Conservation (phyloP, 164 flowering plant genomes). For the Magnolia changhungtana region DNA sequence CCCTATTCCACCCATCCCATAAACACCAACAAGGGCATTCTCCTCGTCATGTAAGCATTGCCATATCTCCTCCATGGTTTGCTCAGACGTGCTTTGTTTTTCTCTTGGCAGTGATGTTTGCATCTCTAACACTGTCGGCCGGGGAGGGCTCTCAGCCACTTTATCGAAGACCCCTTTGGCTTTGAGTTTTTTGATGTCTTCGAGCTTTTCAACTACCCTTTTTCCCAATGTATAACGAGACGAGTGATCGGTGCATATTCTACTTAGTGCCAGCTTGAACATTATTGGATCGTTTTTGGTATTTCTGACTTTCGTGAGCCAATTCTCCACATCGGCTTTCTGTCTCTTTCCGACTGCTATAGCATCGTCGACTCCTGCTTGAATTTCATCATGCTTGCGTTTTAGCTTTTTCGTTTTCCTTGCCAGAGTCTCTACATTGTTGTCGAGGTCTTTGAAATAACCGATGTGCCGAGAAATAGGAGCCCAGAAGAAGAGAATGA, state of each 20-base stretch:
- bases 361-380: not conserved
- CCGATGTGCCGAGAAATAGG: too few relatives aligned
- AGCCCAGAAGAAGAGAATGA: too few relatives aligned
- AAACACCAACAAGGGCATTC: not conserved
- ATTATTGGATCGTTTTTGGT: not conserved
- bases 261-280: not conserved
- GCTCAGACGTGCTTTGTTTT: not conserved
- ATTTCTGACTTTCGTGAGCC: not conserved
- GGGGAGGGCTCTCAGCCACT: not conserved
- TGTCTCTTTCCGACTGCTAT: not conserved
- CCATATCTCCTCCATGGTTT: not conserved
- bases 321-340: not conserved
- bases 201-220: not conserved
- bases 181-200: not conserved
- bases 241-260: not conserved
- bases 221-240: not conserved
- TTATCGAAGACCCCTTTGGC: not conserved
- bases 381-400: not conserved
- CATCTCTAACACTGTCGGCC: not conserved
- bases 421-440: too few relatives aligned
- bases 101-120: not conserved
- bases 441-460: too few relatives aligned
- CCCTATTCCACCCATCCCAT: constrained; percentile 13
- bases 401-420: too few relatives aligned
- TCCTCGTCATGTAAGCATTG: not conserved